Evolutionary conservation across 2,329 filamentous ascomycete species (phyloP).

Genomic region (Ascochyta lentis): DNA sequence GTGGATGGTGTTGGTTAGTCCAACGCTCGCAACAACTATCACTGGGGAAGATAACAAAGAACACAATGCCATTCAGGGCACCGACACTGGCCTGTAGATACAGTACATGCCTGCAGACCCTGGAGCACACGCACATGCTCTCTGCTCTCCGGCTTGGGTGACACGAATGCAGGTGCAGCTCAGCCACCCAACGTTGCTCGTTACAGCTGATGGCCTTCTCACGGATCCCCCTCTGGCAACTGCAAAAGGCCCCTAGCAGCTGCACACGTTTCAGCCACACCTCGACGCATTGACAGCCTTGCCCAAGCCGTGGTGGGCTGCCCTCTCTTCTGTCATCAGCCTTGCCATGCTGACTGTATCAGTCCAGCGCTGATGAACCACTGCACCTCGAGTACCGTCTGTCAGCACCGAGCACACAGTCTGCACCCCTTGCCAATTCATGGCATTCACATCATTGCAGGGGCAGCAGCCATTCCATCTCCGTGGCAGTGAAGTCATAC

Average conservation of each 20-base stretch:
- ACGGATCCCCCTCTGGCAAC: conserved; percentile 4
- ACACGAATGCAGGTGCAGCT: conserved; percentile 7
- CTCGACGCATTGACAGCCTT: conserved; percentile 6
- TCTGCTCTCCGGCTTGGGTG: neutral
- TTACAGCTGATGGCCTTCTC: neutral
- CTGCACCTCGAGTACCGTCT: neutral
- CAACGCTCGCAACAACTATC: conserved; percentile 1
- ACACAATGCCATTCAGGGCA: neutral
- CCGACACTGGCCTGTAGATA: neutral
- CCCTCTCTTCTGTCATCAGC: neutral
- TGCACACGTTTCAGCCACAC: conserved; percentile 19
- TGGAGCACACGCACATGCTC: conserved; percentile 7
- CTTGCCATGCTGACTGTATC: neutral
- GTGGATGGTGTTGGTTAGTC: conserved; percentile 2
- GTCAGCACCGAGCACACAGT: too few species aligned
- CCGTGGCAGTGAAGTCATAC: neutral
- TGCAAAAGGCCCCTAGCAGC: conserved; percentile 8
- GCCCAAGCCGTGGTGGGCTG: neutral
- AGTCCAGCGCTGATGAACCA: neutral
- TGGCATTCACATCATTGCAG: too few species aligned
- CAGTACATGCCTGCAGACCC: neutral
- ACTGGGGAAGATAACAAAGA: too few species aligned
- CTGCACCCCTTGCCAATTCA: too few species aligned
- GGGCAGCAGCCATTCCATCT: neutral
- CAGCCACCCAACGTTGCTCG: conserved; percentile 11